phyloP scores from a whole-genome alignment of 176 grass and related monocot species.

The Luzula sylvatica region DNA sequence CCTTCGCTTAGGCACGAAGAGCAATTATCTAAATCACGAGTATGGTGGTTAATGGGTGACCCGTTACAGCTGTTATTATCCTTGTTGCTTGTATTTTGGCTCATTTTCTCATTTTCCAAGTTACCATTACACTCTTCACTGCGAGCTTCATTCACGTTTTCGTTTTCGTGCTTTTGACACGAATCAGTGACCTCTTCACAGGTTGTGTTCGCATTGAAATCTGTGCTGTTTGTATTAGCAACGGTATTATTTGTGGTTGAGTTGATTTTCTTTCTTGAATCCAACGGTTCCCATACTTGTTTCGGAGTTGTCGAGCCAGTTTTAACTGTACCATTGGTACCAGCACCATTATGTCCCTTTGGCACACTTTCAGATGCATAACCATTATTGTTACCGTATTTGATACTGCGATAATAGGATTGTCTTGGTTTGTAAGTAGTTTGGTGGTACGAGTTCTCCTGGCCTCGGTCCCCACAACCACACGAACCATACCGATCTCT shows the following conservation, averaged over 20 bases:
- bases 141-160: not conserved
- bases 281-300: constrained; percentile 84
- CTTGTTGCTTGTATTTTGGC: too few species aligned
- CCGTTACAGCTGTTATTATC: not conserved
- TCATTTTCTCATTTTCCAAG: too few species aligned
- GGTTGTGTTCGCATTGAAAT: not conserved
- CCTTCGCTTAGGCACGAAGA: constrained; percentile 68
- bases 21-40: constrained; percentile 46
- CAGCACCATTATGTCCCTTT: constrained; percentile 45
- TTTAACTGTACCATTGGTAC: constrained; percentile 32
- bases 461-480: constrained; percentile 27
- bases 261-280: constrained; percentile 57
- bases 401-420: constrained; percentile 45
- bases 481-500: constrained; percentile 45
- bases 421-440: constrained; percentile 25
- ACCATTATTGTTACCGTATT: constrained; percentile 18
- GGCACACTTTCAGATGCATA: constrained; percentile 22
- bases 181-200: not conserved
- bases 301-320: constrained; percentile 46
- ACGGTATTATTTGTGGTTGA: constrained; percentile 11
- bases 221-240: constrained; percentile 23
- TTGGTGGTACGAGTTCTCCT: constrained; percentile 32
- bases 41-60: not conserved
- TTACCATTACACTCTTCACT: not conserved
- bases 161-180: not conserved